Conservation (phyloP, 768 basidiomycete genomes). For the Podaxis mareebaensis region DNA sequence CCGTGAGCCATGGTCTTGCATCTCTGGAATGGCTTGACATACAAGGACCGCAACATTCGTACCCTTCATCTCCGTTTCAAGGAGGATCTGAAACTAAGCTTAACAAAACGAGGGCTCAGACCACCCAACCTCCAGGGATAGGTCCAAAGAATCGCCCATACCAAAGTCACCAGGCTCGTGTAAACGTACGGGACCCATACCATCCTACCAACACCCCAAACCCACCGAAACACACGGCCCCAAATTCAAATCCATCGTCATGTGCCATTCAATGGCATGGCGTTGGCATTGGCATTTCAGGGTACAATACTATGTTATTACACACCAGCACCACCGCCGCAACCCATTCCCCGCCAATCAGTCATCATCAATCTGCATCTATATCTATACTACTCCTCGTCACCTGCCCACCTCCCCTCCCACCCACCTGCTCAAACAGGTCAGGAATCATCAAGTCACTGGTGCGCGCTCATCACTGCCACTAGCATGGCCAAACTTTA, state of each 20-base stretch:
- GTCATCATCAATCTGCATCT: slow-evolving; percentile 6
- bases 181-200: background rate
- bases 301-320: background rate
- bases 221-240: background rate
- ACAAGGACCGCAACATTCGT: background rate
- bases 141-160: background rate
- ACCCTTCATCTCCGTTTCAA: slow-evolving; percentile 6
- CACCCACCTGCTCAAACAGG: background rate
- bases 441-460: slow-evolving; percentile 2
- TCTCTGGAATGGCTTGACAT: background rate
- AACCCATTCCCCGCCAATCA: background rate
- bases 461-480: slow-evolving; percentile 2
- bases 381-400: background rate
- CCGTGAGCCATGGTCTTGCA: background rate
- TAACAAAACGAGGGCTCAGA: slow-evolving; percentile 1
- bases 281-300: background rate
- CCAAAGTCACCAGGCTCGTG: background rate
- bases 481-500: background rate
- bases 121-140: background rate
- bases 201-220: background rate
- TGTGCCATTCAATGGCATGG: background rate
- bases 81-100: slow-evolving; percentile 3
- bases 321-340: slow-evolving; percentile 7
- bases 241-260: background rate
- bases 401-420: slow-evolving; percentile 4